Evolutionary conservation across 208 protist genomes (phyloP).

Genomic region (Pavlovales sp.): DNA sequence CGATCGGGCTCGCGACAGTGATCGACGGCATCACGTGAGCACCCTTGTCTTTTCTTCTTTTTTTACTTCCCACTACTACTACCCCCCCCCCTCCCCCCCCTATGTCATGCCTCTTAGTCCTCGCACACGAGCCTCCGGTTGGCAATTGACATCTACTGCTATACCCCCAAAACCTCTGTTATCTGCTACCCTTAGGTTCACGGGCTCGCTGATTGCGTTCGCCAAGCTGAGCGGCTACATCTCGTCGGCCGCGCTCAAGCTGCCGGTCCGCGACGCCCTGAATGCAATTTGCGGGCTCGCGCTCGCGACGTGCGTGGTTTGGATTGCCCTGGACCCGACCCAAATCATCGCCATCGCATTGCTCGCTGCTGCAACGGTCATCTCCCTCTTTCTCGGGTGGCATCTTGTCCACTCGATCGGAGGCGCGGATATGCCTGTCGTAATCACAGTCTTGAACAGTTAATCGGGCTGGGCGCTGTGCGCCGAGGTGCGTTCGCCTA

Average conservation of each 20-base stretch:
- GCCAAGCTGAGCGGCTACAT: conserved; percentile 72
- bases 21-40: conserved; percentile 43
- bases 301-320: too few relatives aligned
- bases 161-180: too few relatives aligned
- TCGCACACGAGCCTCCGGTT: too few relatives aligned
- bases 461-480: conserved; percentile 78
- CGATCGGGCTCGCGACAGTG: background rate
- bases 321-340: too few relatives aligned
- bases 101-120: too few relatives aligned
- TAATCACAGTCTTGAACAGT: conserved; percentile 82
- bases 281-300: conserved; percentile 51
- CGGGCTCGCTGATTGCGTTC: conserved; percentile 78
- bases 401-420: conserved; percentile 65
- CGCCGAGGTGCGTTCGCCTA: too few relatives aligned
- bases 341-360: conserved; percentile 30
- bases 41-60: too few relatives aligned
- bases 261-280: conserved; percentile 63
- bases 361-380: conserved; percentile 51
- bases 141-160: too few relatives aligned
- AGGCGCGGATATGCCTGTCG: conserved; percentile 86
- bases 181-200: too few relatives aligned
- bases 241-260: conserved; percentile 55
- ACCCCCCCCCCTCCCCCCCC: too few relatives aligned
- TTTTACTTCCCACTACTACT: too few relatives aligned
- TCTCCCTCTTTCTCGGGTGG: conserved; percentile 62